These are phyloP conservation scores for Cladophialophora exuberans DNA, from an alignment of 2,329 filamentous ascomycete species.

Conservation along the genomic window DNA sequence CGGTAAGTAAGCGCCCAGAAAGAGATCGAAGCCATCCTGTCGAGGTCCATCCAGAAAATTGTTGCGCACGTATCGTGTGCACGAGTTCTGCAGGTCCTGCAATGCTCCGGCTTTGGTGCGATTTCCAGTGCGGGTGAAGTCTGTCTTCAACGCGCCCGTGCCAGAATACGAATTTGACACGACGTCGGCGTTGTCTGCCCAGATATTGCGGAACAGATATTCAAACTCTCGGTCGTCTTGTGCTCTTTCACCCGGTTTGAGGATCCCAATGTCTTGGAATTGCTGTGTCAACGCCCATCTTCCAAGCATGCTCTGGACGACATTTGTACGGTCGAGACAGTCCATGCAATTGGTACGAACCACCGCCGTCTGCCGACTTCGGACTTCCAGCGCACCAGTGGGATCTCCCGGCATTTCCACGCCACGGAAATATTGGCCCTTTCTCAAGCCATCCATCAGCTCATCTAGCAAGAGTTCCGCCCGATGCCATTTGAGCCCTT, in stretches of 20 bases:
- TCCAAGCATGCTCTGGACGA: conserved; percentile 96
- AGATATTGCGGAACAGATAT: conserved; percentile 90
- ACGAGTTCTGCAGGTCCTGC: conserved; percentile 83
- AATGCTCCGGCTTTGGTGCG: conserved; percentile 83
- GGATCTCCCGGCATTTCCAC: conserved; percentile 77
- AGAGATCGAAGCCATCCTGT: conserved; percentile 94
- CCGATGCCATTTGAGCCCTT: conserved; percentile 90
- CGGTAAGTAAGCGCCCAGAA: conserved; percentile 83
- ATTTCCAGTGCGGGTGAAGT: conserved; percentile 91
- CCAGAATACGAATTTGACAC: conserved; percentile 92
- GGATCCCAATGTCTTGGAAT: conserved; percentile 79
- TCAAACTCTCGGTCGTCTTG: conserved; percentile 83
- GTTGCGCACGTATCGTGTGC: conserved; percentile 88
- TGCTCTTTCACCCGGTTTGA: conserved; percentile 75
- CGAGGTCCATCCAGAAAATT: conserved; percentile 93
- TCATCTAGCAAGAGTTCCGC: conserved; percentile 84
- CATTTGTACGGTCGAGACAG: conserved; percentile 95
- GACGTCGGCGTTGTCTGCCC: conserved; percentile 97
- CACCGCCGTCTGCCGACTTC: conserved; percentile 81
- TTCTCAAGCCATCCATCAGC: conserved; percentile 72
- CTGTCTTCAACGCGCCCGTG: conserved; percentile 96
- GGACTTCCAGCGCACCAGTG: conserved; percentile 75
- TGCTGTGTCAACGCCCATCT: conserved; percentile 87
- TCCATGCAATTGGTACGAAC: conserved; percentile 99
- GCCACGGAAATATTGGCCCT: conserved; percentile 90